A percentile compares a stretch with the other conserved stretches of the same genome.
Evolutionary conservation across 2,329 filamentous ascomycete genomes (phyloP).

Genomic region (Blumeriella jaapii): DNA sequence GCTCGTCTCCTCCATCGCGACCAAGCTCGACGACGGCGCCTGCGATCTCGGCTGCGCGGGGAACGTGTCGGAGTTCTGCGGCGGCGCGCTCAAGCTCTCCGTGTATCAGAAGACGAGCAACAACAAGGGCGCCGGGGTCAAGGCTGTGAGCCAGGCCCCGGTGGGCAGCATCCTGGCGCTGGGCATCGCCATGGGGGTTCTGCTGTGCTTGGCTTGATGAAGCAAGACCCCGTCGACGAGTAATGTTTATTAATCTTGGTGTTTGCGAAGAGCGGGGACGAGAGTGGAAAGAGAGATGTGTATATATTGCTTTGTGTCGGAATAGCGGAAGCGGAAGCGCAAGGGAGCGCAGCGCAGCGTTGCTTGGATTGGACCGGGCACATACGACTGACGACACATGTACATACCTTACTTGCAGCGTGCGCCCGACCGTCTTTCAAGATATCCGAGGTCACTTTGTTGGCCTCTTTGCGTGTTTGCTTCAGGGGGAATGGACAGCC

Average conservation of each 20-base stretch:
- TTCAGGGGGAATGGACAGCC: background rate
- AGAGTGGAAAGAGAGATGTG: too few species aligned
- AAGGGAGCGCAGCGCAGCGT: too few species aligned
- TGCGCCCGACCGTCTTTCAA: too few species aligned
- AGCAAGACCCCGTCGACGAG: background rate
- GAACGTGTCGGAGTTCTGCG: constrained; percentile 39
- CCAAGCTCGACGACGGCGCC: constrained; percentile 33
- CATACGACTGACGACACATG: too few species aligned
- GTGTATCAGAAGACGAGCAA: constrained; percentile 29
- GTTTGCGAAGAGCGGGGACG: background rate
- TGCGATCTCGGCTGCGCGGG: constrained; percentile 45
- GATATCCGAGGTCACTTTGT: too few species aligned
- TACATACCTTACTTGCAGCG: too few species aligned
- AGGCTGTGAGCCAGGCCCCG: constrained; percentile 9
- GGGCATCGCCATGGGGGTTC: constrained; percentile 18
- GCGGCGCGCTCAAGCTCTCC: constrained; percentile 38
- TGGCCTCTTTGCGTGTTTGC: background rate
- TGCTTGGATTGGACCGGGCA: too few species aligned
- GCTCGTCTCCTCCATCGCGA: constrained; percentile 35
- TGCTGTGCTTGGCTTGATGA: constrained; percentile 17
- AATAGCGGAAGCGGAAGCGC: too few species aligned
- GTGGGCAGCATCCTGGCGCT: constrained; percentile 18
- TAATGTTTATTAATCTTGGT: background rate
- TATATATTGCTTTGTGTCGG: too few species aligned
- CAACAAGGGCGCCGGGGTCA: constrained; percentile 13